Percentiles rank a stretch among this genome's conserved stretches.
phyloP scores from a whole-genome alignment of 2,329 filamentous ascomycete genomes.

The Aureobasidium sp. region DNA sequence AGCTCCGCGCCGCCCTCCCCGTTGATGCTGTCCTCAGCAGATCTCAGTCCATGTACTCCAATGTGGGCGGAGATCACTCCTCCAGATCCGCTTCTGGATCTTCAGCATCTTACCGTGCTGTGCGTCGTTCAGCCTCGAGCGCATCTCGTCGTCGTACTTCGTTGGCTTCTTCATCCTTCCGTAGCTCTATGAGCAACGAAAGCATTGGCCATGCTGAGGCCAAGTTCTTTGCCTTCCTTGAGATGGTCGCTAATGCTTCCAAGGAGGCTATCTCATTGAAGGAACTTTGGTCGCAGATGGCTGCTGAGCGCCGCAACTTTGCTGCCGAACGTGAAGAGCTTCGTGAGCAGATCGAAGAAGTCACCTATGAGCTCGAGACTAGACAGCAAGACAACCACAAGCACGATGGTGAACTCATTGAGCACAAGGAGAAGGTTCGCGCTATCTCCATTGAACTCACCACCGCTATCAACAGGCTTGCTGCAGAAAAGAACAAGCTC shows the following conservation, averaged over 20 bases:
- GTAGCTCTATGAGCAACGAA: slow-evolving; percentile 25
- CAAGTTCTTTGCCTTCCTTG: slow-evolving; percentile 28
- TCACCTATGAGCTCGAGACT: slow-evolving; percentile 23
- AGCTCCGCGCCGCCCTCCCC: slow-evolving; percentile 9
- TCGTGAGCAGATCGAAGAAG: slow-evolving; percentile 24
- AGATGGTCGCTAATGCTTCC: slow-evolving; percentile 26
- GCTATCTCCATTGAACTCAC: slow-evolving; percentile 21
- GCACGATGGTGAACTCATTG: slow-evolving; percentile 22
- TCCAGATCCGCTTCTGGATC: slow-evolving; percentile 3
- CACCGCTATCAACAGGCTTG: slow-evolving; percentile 20
- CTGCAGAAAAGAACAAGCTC: slow-evolving; percentile 24
- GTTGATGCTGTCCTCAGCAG: slow-evolving; percentile 11
- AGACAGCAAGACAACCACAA: slow-evolving; percentile 19
- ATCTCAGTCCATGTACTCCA: slow-evolving; percentile 10
- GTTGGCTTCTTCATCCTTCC: slow-evolving; percentile 23
- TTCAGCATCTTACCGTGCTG: not conserved
- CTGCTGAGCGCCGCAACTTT: slow-evolving; percentile 26
- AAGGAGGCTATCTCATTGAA: slow-evolving; percentile 26
- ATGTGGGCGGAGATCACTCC: not conserved
- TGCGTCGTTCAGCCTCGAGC: not conserved
- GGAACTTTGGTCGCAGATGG: slow-evolving; percentile 25
- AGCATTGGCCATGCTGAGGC: slow-evolving; percentile 25
- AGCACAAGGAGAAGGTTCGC: slow-evolving; percentile 27
- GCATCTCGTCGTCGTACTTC: slow-evolving; percentile 18
- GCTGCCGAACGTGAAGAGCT: slow-evolving; percentile 26